Conservation (phyloP, 257 asterid genomes). For the Craterostigma plantagineum region DNA sequence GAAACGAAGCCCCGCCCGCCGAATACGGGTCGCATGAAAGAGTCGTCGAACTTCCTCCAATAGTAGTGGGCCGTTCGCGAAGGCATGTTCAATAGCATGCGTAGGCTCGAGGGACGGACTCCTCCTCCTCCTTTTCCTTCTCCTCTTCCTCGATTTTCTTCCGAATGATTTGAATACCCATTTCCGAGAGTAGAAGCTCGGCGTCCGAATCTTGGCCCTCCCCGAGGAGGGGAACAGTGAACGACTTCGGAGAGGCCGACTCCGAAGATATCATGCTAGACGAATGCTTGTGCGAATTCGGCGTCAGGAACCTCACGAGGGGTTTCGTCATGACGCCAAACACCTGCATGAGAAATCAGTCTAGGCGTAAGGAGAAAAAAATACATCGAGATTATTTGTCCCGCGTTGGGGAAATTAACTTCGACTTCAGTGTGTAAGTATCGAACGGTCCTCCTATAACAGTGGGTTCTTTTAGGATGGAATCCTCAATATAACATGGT, state of each 20-base stretch:
- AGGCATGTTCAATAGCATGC: constrained; percentile 61
- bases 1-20: constrained; percentile 64
- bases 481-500: no score
- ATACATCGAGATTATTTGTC: no score
- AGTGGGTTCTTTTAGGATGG: no score
- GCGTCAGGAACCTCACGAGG: constrained; percentile 41
- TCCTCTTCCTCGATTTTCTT: no score
- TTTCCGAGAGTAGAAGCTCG: constrained; percentile 17
- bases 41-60: constrained; percentile 49
- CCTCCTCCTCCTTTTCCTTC: background rate
- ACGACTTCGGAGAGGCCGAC: constrained; percentile 46
- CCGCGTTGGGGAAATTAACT: no score
- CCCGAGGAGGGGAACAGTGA: constrained; percentile 51
- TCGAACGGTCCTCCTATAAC: no score
- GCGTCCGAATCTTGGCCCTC: constrained; percentile 24
- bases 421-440: no score
- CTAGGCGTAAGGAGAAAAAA: no score
- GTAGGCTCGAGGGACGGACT: constrained; percentile 49
- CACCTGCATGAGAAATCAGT: no score
- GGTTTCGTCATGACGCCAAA: constrained; percentile 82
- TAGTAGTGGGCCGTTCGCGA: constrained; percentile 65
- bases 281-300: constrained; percentile 26
- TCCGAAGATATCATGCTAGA: constrained; percentile 49
- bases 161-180: background rate
- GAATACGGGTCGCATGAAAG: constrained; percentile 54